Evolutionary conservation across 768 basidiomycete genomes (phyloP).

Genomic region (Termitomyces sp.): DNA sequence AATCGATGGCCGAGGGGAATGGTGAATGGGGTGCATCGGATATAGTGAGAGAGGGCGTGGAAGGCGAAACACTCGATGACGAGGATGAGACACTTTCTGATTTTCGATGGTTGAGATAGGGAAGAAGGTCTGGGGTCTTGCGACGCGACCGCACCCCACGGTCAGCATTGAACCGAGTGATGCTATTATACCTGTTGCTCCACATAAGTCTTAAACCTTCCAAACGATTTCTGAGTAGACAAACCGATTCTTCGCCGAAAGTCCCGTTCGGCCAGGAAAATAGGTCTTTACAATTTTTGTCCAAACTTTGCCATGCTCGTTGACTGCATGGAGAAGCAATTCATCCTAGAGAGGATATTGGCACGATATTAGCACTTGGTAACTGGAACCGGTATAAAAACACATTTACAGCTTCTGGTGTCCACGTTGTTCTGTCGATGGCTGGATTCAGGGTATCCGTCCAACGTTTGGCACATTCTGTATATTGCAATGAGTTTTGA

Average conservation of each 20-base stretch:
- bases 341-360: constrained; percentile 34
- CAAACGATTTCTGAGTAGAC: constrained; percentile 2
- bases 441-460: constrained; percentile 56
- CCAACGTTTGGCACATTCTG: constrained; percentile 61
- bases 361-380: background rate
- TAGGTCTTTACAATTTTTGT: constrained; percentile 58
- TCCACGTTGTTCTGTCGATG: constrained; percentile 57
- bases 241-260: constrained; percentile 56
- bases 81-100: constrained; percentile 34
- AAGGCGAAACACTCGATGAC: constrained; percentile 34
- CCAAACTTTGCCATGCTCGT: constrained; percentile 54
- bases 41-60: constrained; percentile 24
- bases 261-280: constrained; percentile 53
- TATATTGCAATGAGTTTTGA: constrained; percentile 9
- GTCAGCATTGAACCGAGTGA: constrained; percentile 42
- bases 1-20: constrained; percentile 16
- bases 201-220: background rate
- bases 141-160: constrained; percentile 29
- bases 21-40: constrained; percentile 20
- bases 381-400: background rate
- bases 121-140: constrained; percentile 28
- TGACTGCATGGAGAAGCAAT: constrained; percentile 46
- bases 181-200: constrained; percentile 41
- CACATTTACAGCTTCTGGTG: constrained; percentile 40
- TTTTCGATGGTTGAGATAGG: constrained; percentile 25